Percentiles rank a stretch among this genome's conserved stretches.
Conservation (phyloP, 192 early-diverging fungal genomes). For the Dispira simplex region DNA sequence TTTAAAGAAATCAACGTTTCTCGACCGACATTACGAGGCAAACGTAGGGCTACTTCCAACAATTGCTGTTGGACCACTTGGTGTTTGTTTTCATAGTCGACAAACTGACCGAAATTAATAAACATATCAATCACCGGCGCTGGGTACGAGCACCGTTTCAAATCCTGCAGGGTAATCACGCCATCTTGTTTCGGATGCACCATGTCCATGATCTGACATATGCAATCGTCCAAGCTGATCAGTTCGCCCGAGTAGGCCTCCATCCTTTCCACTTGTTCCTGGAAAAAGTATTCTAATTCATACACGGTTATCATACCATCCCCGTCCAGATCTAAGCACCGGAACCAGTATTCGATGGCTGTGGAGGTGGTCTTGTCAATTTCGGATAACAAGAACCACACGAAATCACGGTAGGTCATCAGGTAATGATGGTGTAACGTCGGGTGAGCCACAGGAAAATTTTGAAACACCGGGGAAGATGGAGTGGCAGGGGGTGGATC, state of each 20-base stretch:
- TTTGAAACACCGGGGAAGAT: conserved; percentile 14
- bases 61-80: conserved; percentile 29
- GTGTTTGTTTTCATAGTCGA: conserved; percentile 29
- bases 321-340: conserved; percentile 80
- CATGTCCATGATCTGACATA: conserved; percentile 32
- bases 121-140: conserved; percentile 32
- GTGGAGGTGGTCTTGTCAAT: conserved; percentile 57
- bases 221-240: conserved; percentile 26
- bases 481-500: conserved; percentile 16
- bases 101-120: conserved; percentile 27
- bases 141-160: conserved; percentile 19
- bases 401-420: conserved; percentile 73
- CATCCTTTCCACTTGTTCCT: conserved; percentile 65
- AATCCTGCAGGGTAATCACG: conserved; percentile 28
- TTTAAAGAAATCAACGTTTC: conserved; percentile 26
- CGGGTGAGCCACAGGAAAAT: conserved; percentile 5
- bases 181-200: conserved; percentile 23
- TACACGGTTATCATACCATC: conserved; percentile 75
- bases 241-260: conserved; percentile 29
- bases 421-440: conserved; percentile 17
- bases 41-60: conserved; percentile 25
- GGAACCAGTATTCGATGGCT: conserved; percentile 76
- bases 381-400: conserved; percentile 71
- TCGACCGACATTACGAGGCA: conserved; percentile 21
- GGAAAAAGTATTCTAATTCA: conserved; percentile 74